Conservation (phyloP, 2,329 filamentous ascomycete genomes). For the Trichoderma sp. region DNA sequence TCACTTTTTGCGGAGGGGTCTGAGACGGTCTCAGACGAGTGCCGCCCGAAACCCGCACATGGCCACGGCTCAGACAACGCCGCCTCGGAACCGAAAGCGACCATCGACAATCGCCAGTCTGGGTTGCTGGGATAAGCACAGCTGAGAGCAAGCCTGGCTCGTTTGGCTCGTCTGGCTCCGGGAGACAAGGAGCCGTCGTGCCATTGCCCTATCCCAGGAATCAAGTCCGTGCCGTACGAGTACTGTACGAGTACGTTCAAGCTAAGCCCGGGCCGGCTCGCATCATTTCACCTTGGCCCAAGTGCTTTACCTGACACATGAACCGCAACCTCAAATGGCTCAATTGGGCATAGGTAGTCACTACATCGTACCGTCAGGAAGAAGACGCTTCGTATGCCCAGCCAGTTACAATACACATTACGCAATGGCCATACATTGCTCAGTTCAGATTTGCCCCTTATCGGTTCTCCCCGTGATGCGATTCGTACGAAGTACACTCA, state of each 20-base stretch:
- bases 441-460: background rate
- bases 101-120: background rate
- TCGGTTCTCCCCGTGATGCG: background rate
- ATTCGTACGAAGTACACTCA: background rate
- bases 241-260: background rate
- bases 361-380: background rate
- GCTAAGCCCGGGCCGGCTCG: background rate
- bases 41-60: background rate
- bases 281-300: background rate
- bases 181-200: background rate
- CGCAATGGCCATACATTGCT: background rate
- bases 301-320: constrained; percentile 1
- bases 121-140: background rate
- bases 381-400: background rate
- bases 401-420: background rate
- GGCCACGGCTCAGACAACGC: background rate
- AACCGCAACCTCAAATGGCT: background rate
- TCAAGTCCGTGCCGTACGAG: background rate
- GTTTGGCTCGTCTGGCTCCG: background rate
- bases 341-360: background rate
- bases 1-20: constrained; percentile 3
- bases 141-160: background rate
- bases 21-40: background rate
- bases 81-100: constrained; percentile 5
- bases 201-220: background rate